These are phyloP conservation scores for Mrakiaceae sp. DNA, from an alignment of 1,284 basidiomycete genomes.

Conservation along the genomic window DNA sequence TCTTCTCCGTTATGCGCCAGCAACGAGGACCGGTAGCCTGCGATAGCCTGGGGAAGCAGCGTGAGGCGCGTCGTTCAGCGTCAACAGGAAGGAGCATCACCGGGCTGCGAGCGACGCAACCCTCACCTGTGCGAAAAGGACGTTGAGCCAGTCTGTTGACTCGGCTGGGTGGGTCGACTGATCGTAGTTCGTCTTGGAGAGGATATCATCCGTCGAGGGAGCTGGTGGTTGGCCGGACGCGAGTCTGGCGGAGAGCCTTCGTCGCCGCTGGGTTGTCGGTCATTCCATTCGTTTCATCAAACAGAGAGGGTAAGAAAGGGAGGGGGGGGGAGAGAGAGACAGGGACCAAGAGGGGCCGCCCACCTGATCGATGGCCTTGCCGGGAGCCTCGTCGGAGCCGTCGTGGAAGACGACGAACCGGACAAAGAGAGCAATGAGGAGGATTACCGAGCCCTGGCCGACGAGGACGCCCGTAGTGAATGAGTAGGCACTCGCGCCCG, in stretches of 20 bases:
- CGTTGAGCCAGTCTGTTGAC: constrained; percentile 45
- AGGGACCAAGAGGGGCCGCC: neutral
- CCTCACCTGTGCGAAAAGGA: constrained; percentile 42
- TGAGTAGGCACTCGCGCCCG: constrained; percentile 18
- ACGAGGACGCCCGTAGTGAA: constrained; percentile 45
- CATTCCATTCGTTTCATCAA: neutral
- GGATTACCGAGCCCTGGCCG: constrained; percentile 40
- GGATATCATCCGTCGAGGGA: constrained; percentile 32
- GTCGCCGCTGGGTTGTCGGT: constrained; percentile 22
- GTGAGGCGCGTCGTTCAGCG: neutral
- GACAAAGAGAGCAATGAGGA: constrained; percentile 38
- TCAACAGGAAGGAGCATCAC: constrained; percentile 23
- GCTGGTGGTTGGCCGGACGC: constrained; percentile 31
- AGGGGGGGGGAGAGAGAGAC: neutral
- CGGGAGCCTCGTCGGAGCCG: constrained; percentile 9
- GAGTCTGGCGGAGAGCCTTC: constrained; percentile 12
- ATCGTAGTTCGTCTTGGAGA: constrained; percentile 42
- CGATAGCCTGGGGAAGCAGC: constrained; percentile 26
- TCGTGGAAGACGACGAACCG: constrained; percentile 46
- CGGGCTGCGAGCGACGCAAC: constrained; percentile 19
- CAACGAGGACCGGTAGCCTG: constrained; percentile 35
- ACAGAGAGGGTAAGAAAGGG: neutral
- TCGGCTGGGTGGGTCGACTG: constrained; percentile 42
- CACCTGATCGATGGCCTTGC: neutral
- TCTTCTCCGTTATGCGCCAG: constrained; percentile 35